Percentiles rank a stretch among this genome's conserved stretches.
Evolutionary conservation across 2,329 filamentous ascomycete species (phyloP).

Genomic region (Penicillium sp.): DNA sequence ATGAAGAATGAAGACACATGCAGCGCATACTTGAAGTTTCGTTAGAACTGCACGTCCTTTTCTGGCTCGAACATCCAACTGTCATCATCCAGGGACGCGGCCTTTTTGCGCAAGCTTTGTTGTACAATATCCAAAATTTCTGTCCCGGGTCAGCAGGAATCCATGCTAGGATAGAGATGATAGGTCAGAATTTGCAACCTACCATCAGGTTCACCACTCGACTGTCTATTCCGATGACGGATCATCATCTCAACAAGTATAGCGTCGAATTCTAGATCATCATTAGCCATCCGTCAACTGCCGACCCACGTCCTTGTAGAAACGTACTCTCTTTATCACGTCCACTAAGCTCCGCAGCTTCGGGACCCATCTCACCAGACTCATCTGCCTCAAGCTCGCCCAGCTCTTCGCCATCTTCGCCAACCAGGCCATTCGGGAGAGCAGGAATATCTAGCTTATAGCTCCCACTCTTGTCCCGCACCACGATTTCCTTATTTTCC

Average conservation of each 20-base stretch:
- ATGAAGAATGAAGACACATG: slow-evolving; percentile 22
- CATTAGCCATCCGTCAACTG: too few relatives aligned
- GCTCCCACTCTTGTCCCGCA: slow-evolving; percentile 53
- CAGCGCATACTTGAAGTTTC: slow-evolving; percentile 7
- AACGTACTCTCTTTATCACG: slow-evolving; percentile 48
- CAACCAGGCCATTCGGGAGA: slow-evolving; percentile 42
- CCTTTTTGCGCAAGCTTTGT: slow-evolving; percentile 72
- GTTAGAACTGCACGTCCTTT: slow-evolving; percentile 47
- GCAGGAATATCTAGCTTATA: slow-evolving; percentile 53
- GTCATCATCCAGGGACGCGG: slow-evolving; percentile 75
- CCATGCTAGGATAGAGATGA: too few relatives aligned
- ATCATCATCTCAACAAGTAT: slow-evolving; percentile 51
- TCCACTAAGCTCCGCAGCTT: slow-evolving; percentile 44
- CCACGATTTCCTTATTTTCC: slow-evolving; percentile 54
- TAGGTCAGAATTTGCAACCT: slow-evolving; percentile 28
- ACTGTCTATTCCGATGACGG: slow-evolving; percentile 51
- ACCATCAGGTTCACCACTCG: slow-evolving; percentile 69
- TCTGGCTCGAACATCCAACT: slow-evolving; percentile 90
- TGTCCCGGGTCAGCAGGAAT: slow-evolving; percentile 32
- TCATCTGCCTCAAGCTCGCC: slow-evolving; percentile 55
- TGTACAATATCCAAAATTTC: slow-evolving; percentile 73
- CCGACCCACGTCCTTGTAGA: too few relatives aligned
- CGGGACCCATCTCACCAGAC: slow-evolving; percentile 58
- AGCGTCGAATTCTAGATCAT: slow-evolving; percentile 48
- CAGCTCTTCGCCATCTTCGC: slow-evolving; percentile 46